Evolutionary conservation across 768 basidiomycete genomes (phyloP).

Genomic region (Phanerochaete carnosa): DNA sequence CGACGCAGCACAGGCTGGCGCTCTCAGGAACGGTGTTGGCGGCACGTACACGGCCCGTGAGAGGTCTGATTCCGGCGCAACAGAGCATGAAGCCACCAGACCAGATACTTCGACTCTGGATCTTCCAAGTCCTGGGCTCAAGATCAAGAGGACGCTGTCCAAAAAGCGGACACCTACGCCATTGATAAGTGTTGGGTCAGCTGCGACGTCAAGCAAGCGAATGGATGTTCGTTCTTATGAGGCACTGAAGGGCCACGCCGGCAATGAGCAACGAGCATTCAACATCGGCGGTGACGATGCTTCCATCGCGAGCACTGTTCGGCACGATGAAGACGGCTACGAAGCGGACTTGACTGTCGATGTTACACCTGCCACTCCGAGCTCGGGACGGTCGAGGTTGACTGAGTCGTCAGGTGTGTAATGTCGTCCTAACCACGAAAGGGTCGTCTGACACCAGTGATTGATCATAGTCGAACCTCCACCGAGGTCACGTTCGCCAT

Average conservation of each 20-base stretch:
- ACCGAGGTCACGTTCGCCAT: neutral
- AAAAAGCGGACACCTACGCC: constrained; percentile 1
- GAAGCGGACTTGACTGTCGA: neutral
- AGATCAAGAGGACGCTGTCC: neutral
- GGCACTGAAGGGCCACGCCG: neutral
- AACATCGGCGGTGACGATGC: neutral
- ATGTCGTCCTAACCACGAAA: neutral
- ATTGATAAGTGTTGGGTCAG: neutral
- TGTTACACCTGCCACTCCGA: neutral
- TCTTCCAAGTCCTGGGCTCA: neutral
- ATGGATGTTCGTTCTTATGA: neutral
- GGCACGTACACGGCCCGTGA: neutral
- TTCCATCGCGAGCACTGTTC: too few relatives aligned
- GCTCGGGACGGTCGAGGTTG: neutral
- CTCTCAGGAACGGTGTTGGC: neutral
- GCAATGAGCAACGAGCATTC: neutral
- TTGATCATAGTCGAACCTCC: neutral
- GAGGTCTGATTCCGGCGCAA: neutral
- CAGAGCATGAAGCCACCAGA: neutral
- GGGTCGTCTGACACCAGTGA: neutral
- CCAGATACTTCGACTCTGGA: neutral
- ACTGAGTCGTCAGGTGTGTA: neutral
- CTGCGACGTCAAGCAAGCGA: neutral
- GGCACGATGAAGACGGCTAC: neutral
- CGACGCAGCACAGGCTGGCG: neutral